phyloP scores from a whole-genome alignment of 2,329 filamentous ascomycete species.

The Phyllosticta citriasiana region DNA sequence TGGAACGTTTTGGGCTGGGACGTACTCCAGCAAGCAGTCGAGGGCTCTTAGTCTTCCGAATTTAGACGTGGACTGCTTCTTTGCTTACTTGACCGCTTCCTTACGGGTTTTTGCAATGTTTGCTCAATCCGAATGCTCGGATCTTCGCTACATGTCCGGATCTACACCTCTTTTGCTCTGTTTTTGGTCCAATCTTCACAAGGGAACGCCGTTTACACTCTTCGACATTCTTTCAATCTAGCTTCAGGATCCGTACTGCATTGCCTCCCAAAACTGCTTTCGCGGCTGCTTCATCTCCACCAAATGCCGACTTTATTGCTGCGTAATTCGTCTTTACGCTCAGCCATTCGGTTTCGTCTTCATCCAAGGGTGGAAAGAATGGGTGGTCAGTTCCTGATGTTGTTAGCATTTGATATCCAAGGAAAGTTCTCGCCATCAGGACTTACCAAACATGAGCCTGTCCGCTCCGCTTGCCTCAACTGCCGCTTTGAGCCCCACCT shows the following conservation, averaged over 20 bases:
- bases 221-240: constrained; percentile 8
- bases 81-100: not conserved
- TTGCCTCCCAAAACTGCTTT: constrained; percentile 51
- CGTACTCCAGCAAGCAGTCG: constrained; percentile 16
- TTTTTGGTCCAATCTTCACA: not conserved
- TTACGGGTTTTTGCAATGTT: not conserved
- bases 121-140: not conserved
- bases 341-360: constrained; percentile 55
- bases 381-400: constrained; percentile 61
- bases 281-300: constrained; percentile 34
- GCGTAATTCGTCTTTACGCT: constrained; percentile 53
- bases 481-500: constrained; percentile 61
- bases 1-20: constrained; percentile 52
- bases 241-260: constrained; percentile 42
- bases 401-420: not conserved
- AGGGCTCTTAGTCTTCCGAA: not conserved
- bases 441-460: constrained; percentile 60
- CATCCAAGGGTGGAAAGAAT: constrained; percentile 67
- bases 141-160: not conserved
- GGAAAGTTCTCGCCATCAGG: not conserved
- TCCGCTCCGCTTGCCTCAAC: constrained; percentile 58
- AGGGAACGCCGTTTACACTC: not conserved
- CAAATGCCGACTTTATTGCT: constrained; percentile 46
- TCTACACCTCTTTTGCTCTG: not conserved
- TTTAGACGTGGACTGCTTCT: not conserved